Percentiles rank a stretch among this genome's conserved stretches.
phyloP scores from a whole-genome alignment of 768 basidiomycete genomes.

The Stropharia rugosoannulata region DNA sequence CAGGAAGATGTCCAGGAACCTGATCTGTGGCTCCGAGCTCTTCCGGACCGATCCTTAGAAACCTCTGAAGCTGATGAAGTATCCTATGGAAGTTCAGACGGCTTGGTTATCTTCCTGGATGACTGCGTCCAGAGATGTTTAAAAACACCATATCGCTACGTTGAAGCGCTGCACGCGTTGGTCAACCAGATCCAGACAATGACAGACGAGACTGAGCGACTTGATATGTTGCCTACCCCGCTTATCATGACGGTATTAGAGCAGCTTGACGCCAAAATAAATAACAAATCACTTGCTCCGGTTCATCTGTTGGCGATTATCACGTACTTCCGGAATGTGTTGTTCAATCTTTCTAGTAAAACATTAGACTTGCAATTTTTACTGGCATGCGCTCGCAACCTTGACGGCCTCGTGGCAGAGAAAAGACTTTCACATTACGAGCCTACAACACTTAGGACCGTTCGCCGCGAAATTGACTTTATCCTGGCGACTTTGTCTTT shows the following conservation, averaged over 20 bases:
- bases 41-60: conserved; percentile 47
- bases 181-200: conserved; percentile 12
- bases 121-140: conserved; percentile 82
- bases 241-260: conserved; percentile 81
- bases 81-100: conserved; percentile 54
- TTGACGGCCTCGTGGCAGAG: conserved; percentile 32
- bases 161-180: conserved; percentile 63
- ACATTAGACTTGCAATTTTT: conserved; percentile 43
- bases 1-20: conserved; percentile 75
- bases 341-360: conserved; percentile 57
- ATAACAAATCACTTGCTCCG: conserved; percentile 49
- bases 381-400: conserved; percentile 26
- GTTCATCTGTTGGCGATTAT: conserved; percentile 65
- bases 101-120: conserved; percentile 72
- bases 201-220: conserved; percentile 9
- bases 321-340: conserved; percentile 62
- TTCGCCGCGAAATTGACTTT: conserved; percentile 18
- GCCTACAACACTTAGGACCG: conserved; percentile 12
- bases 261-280: conserved; percentile 69
- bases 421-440: conserved; percentile 39
- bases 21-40: conserved; percentile 66
- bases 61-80: conserved; percentile 41
- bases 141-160: conserved; percentile 83
- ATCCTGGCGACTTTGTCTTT: conserved; percentile 12
- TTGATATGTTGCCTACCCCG: conserved; percentile 58